Conservation (phyloP, 257 asterid genomes). For the Dorcoceras hygrometricum region DNA sequence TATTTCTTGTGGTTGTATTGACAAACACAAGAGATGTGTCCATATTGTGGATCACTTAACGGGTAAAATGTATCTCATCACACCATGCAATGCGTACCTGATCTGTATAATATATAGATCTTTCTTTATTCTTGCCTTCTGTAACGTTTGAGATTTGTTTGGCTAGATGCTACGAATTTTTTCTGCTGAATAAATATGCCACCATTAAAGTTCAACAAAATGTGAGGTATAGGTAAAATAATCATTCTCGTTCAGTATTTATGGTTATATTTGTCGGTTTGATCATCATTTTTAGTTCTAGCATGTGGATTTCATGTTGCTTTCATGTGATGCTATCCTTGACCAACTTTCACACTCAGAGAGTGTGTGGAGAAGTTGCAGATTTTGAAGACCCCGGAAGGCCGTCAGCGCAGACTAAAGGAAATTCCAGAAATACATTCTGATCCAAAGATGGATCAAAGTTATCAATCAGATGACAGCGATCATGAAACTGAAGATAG, state of each 20-base stretch:
- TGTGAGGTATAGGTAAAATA: neutral
- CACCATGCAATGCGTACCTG: no score
- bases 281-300: neutral
- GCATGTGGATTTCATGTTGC: neutral
- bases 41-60: neutral
- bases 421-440: constrained; percentile 82
- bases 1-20: constrained; percentile 1
- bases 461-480: constrained; percentile 73
- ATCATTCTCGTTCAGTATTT: neutral
- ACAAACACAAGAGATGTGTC: neutral
- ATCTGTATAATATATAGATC: no score
- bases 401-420: constrained; percentile 81
- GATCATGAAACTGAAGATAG: constrained; percentile 68
- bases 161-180: neutral
- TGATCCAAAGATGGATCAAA: constrained; percentile 96
- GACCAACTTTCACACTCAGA: constrained; percentile 75
- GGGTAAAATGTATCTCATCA: no score
- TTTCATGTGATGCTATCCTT: constrained; percentile 39
- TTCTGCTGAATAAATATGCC: neutral
- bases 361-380: constrained; percentile 95
- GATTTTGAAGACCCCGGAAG: constrained; percentile 89
- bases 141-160: no score
- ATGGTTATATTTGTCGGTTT: constrained; percentile 13
- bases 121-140: no score
- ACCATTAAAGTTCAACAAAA: no score